phyloP scores from a whole-genome alignment of 768 basidiomycete species.

The Mycena metata region DNA sequence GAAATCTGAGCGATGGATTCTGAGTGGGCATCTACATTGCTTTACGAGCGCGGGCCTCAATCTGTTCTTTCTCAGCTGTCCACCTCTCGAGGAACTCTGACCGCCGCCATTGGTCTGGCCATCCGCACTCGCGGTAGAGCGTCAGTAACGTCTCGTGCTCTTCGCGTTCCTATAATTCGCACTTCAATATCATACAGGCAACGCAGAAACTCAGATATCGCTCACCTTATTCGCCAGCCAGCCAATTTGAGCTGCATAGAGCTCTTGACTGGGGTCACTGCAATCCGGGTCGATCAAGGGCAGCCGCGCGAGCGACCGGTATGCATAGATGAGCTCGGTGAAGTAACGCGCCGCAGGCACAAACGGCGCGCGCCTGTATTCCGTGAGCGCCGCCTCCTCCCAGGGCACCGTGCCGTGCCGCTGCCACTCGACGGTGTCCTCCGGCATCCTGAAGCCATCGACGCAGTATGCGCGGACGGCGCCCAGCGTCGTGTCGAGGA shows the following conservation, averaged over 20 bases:
- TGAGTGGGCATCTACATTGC: background rate
- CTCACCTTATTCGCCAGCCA: background rate
- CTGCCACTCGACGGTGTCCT: constrained; percentile 20
- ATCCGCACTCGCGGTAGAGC: constrained; percentile 30
- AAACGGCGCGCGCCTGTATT: constrained; percentile 24
- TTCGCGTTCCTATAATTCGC: background rate
- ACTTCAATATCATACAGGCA: background rate
- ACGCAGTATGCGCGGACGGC: constrained; percentile 22
- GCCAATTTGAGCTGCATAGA: background rate
- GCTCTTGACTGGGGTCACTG: constrained; percentile 15
- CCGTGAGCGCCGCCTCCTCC: background rate
- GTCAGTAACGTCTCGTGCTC: background rate
- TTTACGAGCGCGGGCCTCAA: background rate
- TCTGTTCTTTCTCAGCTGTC: background rate
- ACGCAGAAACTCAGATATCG: background rate
- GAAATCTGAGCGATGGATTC: no score
- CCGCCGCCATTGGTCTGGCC: constrained; percentile 30
- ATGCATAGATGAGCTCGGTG: constrained; percentile 28
- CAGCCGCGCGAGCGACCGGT: constrained; percentile 27
- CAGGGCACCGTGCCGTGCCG: constrained; percentile 13
- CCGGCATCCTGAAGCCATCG: background rate
- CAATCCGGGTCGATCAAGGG: constrained; percentile 4
- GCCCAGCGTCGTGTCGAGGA: constrained; percentile 34
- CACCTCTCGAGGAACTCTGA: constrained; percentile 21
- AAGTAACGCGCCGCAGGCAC: constrained; percentile 27